Evolutionary conservation across 495 filamentous ascomycete genomes (phyloP), one percentile per base, ranked within the genome.

Genomic region (Podospora bellae-mahoneyi): DNA sequence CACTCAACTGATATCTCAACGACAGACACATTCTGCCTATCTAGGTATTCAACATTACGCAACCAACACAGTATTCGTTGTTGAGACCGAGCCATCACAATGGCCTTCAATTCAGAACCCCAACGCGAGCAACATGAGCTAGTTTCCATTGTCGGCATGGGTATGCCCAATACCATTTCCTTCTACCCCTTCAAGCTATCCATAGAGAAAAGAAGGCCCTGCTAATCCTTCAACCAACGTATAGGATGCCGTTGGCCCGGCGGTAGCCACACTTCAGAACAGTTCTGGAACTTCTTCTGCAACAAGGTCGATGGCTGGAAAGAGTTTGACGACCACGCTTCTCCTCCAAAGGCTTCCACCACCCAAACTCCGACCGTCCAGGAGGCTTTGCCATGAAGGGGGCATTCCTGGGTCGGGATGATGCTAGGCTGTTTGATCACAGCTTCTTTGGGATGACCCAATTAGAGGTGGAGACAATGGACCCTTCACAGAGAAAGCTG

Each of bases 91-190:
- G 30, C 30, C 30, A 6, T 48, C 39, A 18, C 15, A 5, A 48
- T 48, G 39, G 39, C 39, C 39, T 48, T 13, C 9, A 48, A 3
- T 48, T 48, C 39, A 58, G 23, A 58, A 4, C n/a, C 55, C n/a
- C 23, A 20, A 20, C 54, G 19, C 19, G 54, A 56, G 54, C 54
- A 56, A 18, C 23, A 20, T 19, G 55, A 58, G 55, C 55, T 19
- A 23, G 18, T 58, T 58, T 19, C 55, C 55, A 26, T 58, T 58
- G 23, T 58, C n/a, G 55, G 55, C 55, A 58, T 58, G 55, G 55
- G 55, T 58, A 58, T 19, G 55, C 0, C 55, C n/a, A 19, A 4
- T 19, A 4, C n/a, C 23, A n/a, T 58, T 20, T 4, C 5, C 10
- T 20, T 58, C 55, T 4, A 58, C 5, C 23, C 3, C 13, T 32